Evolutionary conservation across 768 basidiomycete species (phyloP), one percentile per base, ranked within the genome.

Genomic region (Russula sp.): DNA sequence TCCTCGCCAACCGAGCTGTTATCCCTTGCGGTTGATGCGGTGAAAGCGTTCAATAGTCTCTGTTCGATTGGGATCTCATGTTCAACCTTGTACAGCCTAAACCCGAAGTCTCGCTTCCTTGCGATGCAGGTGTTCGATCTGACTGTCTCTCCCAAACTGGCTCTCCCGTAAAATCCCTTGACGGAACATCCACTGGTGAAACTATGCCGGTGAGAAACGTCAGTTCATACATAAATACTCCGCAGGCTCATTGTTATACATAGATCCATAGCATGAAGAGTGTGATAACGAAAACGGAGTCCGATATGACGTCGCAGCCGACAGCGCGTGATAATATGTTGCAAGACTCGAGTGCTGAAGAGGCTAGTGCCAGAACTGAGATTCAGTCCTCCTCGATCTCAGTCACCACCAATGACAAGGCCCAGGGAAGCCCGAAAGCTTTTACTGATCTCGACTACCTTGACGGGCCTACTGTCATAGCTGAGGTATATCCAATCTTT

Each of bases 381-480:
- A 32, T 3, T 13, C 44, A 3, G 32, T 46, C 42, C 9, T 34
- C 20, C 46, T 28, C 32, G 13, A 13, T 28, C 14, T 44, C 30
- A 22, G 28, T 20, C 40, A 2, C 32, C 10, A 46, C 49, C 22
- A 42, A 52, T 10, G n/a, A 57, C 10, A 20, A 61, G 49, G 49
- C 30, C 16, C 48, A 40, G 48, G 64, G 26, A 61, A 32, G 42
- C 32, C n/a, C 54, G 9, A 50, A 51, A n/a, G 38, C 10, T 24
- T 13, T n/a, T 20, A 14, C 24, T 1, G 24, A 28, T 51, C 38
- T 50, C 28, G 55, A 52, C 42, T 11, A 50, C 24, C 40, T 61
- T 28, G 64, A 65, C 57, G 64, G 32, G 11, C 44, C 55, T 9
- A 61, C 60, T 7, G 30, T 52, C 34, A 34, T 57, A n/a, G 49